Evolutionary conservation across 2,329 filamentous ascomycete species (phyloP), one percentile per base, ranked within the genome.

Genomic region (Xylariaceae sp.): DNA sequence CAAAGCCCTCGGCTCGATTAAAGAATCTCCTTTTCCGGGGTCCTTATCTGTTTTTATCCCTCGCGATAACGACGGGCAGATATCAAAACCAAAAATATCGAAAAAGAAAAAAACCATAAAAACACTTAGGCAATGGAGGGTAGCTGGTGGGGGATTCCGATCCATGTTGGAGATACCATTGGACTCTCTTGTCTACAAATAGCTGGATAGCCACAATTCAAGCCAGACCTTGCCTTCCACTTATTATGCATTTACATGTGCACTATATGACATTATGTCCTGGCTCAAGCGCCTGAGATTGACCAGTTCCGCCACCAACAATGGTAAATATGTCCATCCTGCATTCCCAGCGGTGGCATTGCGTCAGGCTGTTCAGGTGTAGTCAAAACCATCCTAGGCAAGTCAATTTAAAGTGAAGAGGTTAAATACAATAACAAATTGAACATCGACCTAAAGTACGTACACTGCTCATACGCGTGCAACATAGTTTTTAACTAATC

Each of bases 1-100:
- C 64, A 71, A 72, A 64, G 68, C 70, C 69, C 71, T 62, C 65
- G 63, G 57, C 68, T 73, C 63, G 63, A 66, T 64, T 61, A 65
- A 52, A 59, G 58, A 56, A 43, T 50, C 55, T 62, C 54, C 41
- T 53, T 62, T 57, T 55, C 50, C 50, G 58, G 58, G 50, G 47
- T 58, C 53, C 7, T 54, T 48, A 46, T 29, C 42, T 45, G 37
- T 58, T 36, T 16, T 23, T 10, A 43, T 46, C n/a, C 33, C 46
- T 58, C 54, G 37, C 45, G 48, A 37, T 55, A 52, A 53, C 26
- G 48, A 43, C 33, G 40, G 50, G 52, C 57, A 60, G 55, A 54
- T 39, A 43, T 26, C 36, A 24, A 59, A 53, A 36, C 18, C 32
- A 44, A 33, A 46, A 40, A 37, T 9, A 58, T 36, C 35, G 23